These are phyloP conservation scores for Dipteronia dyeriana DNA, from an alignment of 345 rosid genomes.

Conservation along the genomic window DNA sequence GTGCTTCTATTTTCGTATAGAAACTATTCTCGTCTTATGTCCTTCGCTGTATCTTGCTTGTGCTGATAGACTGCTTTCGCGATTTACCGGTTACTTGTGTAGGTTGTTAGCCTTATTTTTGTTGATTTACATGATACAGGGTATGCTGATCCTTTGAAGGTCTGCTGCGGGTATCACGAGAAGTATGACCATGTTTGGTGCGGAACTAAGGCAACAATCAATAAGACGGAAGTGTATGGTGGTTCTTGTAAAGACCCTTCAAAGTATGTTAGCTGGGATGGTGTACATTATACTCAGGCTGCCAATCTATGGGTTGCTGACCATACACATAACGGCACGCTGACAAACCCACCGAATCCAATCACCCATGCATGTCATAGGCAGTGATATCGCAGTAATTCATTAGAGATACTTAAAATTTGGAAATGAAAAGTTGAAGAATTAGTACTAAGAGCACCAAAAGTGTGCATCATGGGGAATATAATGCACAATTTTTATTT, in stretches of 20 bases:
- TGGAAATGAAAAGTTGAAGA: not conserved
- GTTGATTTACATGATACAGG: constrained; percentile 28
- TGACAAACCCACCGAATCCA: constrained; percentile 64
- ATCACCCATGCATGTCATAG: constrained; percentile 63
- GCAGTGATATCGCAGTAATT: constrained; percentile 17
- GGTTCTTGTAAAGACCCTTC: constrained; percentile 55
- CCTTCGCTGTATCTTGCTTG: not conserved
- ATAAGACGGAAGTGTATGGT: constrained; percentile 43
- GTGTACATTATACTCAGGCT: constrained; percentile 55
- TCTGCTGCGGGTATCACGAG: constrained; percentile 64
- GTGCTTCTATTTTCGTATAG: not conserved
- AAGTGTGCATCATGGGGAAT: not conserved
- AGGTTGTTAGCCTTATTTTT: not conserved
- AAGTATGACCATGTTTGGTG: constrained; percentile 59
- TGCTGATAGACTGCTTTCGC: not conserved
- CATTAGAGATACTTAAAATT: not conserved
- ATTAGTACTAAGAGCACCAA: not conserved
- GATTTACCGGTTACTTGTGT: not conserved
- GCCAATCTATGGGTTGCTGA: constrained; percentile 73
- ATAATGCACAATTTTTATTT: not conserved
- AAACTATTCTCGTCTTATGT: not conserved
- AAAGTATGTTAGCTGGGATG: constrained; percentile 52
- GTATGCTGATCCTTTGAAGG: constrained; percentile 49
- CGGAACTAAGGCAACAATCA: constrained; percentile 43
- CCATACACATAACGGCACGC: constrained; percentile 57